Evolutionary conservation across 495 filamentous ascomycete genomes (phyloP).

Genomic region (Neurospora intermedia): DNA sequence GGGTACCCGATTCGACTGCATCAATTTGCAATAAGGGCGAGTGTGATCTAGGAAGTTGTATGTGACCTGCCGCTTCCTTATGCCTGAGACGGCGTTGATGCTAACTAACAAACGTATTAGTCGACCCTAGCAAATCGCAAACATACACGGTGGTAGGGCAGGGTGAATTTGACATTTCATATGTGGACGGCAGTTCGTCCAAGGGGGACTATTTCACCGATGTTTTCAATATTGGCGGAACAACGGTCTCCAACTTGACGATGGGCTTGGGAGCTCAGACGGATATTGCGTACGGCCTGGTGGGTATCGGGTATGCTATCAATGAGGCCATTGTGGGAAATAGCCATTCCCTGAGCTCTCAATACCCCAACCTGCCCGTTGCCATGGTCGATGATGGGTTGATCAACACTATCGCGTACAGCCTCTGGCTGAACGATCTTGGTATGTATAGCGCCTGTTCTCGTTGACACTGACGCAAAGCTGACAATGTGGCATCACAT

Average conservation of each 20-base stretch:
- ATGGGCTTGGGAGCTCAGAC: constrained; percentile 74
- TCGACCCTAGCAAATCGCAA: constrained; percentile 51
- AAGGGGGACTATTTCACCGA: constrained; percentile 76
- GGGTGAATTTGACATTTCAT: constrained; percentile 73
- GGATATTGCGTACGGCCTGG: constrained; percentile 61
- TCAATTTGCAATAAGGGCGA: constrained; percentile 42
- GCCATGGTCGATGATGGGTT: constrained; percentile 61
- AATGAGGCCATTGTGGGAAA: constrained; percentile 64
- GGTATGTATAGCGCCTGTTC: constrained; percentile 18
- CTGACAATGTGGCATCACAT: not conserved
- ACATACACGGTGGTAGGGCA: constrained; percentile 54
- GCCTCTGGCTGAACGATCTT: constrained; percentile 79
- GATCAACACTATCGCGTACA: constrained; percentile 79
- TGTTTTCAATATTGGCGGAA: constrained; percentile 58
- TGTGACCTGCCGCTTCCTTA: constrained; percentile 7
- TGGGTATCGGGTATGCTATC: constrained; percentile 74
- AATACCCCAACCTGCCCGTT: constrained; percentile 72
- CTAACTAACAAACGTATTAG: constrained; percentile 27
- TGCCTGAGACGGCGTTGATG: not conserved
- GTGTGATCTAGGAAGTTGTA: constrained; percentile 39
- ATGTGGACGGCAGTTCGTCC: constrained; percentile 72
- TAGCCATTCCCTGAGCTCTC: constrained; percentile 17
- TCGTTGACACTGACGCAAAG: not conserved
- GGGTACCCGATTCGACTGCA: constrained; percentile 59
- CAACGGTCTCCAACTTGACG: constrained; percentile 56